Percentiles rank a stretch among this genome's conserved stretches.
These are phyloP conservation scores for Plantago major DNA, from an alignment of 257 asterid species.

Conservation along the genomic window DNA sequence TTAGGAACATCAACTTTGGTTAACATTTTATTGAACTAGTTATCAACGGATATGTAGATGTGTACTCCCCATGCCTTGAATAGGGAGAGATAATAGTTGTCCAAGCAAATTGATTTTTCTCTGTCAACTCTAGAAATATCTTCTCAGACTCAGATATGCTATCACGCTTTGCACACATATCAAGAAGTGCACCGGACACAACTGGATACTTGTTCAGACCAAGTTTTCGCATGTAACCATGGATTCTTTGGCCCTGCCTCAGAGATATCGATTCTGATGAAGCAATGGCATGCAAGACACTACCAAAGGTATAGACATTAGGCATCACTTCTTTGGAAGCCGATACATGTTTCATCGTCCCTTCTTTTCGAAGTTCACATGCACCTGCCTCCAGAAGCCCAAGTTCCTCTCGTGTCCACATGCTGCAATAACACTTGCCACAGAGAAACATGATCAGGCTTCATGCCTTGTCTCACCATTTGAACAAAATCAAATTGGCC, in stretches of 20 bases:
- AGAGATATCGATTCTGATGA: slow-evolving; percentile 76
- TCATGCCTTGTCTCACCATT: too few relatives aligned
- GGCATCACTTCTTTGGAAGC: too few relatives aligned
- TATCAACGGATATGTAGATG: slow-evolving; percentile 63
- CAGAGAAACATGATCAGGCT: too few relatives aligned
- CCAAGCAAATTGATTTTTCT: slow-evolving; percentile 72
- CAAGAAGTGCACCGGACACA: slow-evolving; percentile 74
- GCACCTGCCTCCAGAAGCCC: too few relatives aligned
- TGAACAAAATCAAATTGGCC: too few relatives aligned
- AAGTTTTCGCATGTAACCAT: slow-evolving; percentile 45
- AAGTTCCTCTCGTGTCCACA: too few relatives aligned
- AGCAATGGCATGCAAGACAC: slow-evolving; percentile 75
- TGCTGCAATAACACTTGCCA: too few relatives aligned
- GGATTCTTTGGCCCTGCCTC: slow-evolving; percentile 66
- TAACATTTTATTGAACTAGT: slow-evolving; percentile 57
- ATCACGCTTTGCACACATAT: slow-evolving; percentile 94
- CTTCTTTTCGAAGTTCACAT: too few relatives aligned
- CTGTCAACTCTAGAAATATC: slow-evolving; percentile 48
- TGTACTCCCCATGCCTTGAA: slow-evolving; percentile 86
- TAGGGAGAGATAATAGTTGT: slow-evolving; percentile 84
- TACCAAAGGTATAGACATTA: slow-evolving; percentile 78
- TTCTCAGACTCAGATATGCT: slow-evolving; percentile 63
- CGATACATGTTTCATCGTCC: too few relatives aligned
- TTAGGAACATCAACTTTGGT: slow-evolving; percentile 58
- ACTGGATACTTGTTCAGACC: slow-evolving; percentile 57